Conservation (phyloP, 2,329 filamentous ascomycete genomes). For the Aspergillus spinulosporus region DNA sequence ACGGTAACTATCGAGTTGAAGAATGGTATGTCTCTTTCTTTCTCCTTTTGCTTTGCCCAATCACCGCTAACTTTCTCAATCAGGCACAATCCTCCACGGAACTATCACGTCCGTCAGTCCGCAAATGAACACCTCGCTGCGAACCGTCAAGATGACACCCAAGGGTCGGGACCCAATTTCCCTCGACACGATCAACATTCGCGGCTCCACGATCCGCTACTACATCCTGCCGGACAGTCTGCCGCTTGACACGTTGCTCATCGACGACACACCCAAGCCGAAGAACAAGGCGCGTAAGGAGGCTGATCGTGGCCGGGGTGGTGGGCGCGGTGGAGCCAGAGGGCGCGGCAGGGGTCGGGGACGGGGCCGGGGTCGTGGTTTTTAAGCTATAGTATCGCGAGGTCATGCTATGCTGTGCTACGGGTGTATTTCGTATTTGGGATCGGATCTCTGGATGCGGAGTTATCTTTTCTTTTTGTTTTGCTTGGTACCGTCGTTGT, state of each 20-base stretch:
- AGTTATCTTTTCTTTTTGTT: slow-evolving; percentile 1
- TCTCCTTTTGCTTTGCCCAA: background rate
- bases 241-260: slow-evolving; percentile 89
- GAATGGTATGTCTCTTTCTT: slow-evolving; percentile 70
- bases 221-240: slow-evolving; percentile 95
- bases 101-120: slow-evolving; percentile 96
- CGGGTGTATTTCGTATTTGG: slow-evolving; percentile 8
- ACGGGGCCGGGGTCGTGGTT: slow-evolving; percentile 22
- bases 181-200: slow-evolving; percentile 94
- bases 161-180: slow-evolving; percentile 83
- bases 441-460: slow-evolving; percentile 19
- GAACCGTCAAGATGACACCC: slow-evolving; percentile 94
- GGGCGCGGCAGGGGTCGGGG: slow-evolving; percentile 58
- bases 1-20: slow-evolving; percentile 98
- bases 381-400: slow-evolving; percentile 16
- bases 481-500: too few species aligned
- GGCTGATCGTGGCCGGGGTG: slow-evolving; percentile 54
- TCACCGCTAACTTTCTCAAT: slow-evolving; percentile 4
- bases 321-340: slow-evolving; percentile 50
- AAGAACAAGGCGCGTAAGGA: slow-evolving; percentile 99
- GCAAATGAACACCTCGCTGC: slow-evolving; percentile 97
- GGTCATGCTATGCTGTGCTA: background rate
- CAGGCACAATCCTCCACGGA: slow-evolving; percentile 92
- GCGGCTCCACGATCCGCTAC: slow-evolving; percentile 93
- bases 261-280: slow-evolving; percentile 95